Evolutionary conservation across 179 eudicot genomes (phyloP), one percentile per base, ranked within the genome.

Genomic region (Gypsophila paniculata): DNA sequence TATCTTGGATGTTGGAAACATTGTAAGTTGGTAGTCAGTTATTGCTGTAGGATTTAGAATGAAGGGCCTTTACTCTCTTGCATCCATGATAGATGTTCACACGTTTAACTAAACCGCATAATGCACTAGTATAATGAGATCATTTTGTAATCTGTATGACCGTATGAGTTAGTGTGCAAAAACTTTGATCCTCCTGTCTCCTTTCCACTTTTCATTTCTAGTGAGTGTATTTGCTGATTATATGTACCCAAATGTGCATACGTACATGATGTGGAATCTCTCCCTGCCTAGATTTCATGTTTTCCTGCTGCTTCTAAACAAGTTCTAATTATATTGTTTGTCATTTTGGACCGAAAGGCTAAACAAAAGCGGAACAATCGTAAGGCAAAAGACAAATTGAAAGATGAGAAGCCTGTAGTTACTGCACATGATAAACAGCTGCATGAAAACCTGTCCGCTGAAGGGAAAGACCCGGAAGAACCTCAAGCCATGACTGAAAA

Each of bases 281-380:
- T 62, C 34, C 13, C 66, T 32, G 51, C 51, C 18, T 38, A 52
- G 58, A 18, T 67, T 7, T 13, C 21, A 73, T 65, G 9, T n/a
- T 18, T 64, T 68, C 25, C 22, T 42, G 10, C 23, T 61, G 44
- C 44, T 55, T n/a, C 26, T 55, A 18, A 22, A 74, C 9, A 61
- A 49, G 12, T 48, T 36, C 44, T 82, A 64, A 79, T 60, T 78
- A 25, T 44, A 64, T 39, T 46, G 54, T 4, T 76, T 69, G 26
- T 25, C n/a, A 55, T 25, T 69, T 39, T 63, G 51, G 53, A 39
- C 46, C 8, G 19, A 61, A 64, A 90, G 98, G 90, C 79, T 36
- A 92, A 92, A 77, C 94, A 88, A 75, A 94, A 94, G 80, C 83
- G 88, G 54, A 90, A 88, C 76, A 87, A 76, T 70, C 95, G 96